Conservation (phyloP, 1,284 basidiomycete species). For the Puccinia coronata region DNA sequence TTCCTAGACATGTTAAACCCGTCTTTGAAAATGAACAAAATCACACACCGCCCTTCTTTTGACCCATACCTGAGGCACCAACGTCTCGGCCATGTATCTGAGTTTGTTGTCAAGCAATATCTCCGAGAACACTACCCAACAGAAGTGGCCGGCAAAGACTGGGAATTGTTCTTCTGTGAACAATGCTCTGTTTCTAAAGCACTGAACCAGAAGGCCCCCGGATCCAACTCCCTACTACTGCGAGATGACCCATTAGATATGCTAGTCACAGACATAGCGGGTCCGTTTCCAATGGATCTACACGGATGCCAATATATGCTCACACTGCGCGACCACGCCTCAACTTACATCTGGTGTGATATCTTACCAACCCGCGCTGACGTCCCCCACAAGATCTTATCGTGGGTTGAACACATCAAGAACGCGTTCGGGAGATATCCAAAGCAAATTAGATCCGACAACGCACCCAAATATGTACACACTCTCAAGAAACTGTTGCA, state of each 20-base stretch:
- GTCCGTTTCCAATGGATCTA: background rate
- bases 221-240: too few species aligned
- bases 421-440: background rate
- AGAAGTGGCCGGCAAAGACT: background rate
- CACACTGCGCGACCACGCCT: background rate
- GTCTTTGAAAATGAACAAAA: background rate
- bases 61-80: background rate
- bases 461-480: background rate
- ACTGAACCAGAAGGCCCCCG: background rate
- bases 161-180: constrained; percentile 15
- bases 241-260: background rate
- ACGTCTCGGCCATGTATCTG: constrained; percentile 5
- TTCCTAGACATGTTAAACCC: background rate
- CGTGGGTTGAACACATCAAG: background rate
- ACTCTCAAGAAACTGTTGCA: background rate
- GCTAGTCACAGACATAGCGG: background rate
- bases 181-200: background rate
- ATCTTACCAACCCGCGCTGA: background rate
- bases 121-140: background rate
- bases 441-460: background rate
- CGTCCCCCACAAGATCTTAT: background rate
- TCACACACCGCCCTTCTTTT: background rate
- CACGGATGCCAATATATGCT: background rate
- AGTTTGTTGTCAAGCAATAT: background rate
- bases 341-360: background rate